These are phyloP conservation scores for Ustilago lituana DNA, from an alignment of 1,284 basidiomycete genomes.

Conservation along the genomic window DNA sequence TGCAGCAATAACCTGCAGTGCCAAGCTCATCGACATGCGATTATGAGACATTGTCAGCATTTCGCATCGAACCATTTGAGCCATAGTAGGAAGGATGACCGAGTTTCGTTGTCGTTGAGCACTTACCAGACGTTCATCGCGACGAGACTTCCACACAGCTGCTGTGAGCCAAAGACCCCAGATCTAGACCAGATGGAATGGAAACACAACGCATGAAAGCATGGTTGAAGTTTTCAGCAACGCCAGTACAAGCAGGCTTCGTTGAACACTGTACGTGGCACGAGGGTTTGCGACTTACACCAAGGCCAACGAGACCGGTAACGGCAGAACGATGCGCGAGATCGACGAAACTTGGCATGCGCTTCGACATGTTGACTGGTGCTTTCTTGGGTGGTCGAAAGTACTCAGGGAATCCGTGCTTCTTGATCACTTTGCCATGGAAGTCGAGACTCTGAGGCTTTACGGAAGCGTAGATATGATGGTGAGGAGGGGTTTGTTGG, in stretches of 20 bases:
- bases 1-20: conserved; percentile 21
- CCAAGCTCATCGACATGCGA: background rate
- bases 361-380: conserved; percentile 32
- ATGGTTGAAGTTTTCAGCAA: background rate
- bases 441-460: too few relatives aligned
- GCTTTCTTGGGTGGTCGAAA: background rate
- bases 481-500: background rate
- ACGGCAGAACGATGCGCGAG: conserved; percentile 57
- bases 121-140: conserved; percentile 57
- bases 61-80: too few relatives aligned
- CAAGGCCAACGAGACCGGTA: conserved; percentile 55
- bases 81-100: too few relatives aligned
- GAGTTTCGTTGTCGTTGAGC: too few relatives aligned
- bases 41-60: too few relatives aligned
- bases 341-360: conserved; percentile 50
- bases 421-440: too few relatives aligned
- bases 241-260: background rate
- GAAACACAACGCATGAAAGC: too few relatives aligned
- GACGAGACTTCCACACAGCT: conserved; percentile 62
- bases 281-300: conserved; percentile 41
- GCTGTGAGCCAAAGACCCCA: conserved; percentile 63
- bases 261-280: background rate
- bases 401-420: background rate
- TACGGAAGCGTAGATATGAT: too few relatives aligned
- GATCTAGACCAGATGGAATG: conserved; percentile 22